A percentile compares a stretch with the other conserved stretches of the same genome.
phyloP scores from a whole-genome alignment of 371 early-diverging fungal species.

The Batkoa obscura region DNA sequence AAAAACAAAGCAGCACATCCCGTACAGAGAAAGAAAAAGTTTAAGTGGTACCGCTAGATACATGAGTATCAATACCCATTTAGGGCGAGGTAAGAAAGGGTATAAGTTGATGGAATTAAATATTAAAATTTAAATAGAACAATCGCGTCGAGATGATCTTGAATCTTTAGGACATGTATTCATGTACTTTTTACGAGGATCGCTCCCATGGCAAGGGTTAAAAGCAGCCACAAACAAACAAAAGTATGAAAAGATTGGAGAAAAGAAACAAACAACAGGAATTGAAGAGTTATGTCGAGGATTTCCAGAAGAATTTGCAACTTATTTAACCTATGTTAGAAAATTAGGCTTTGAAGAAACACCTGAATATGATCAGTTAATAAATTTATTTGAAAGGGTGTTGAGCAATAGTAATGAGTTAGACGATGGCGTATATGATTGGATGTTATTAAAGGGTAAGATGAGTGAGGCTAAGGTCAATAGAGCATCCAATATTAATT shows the following conservation, averaged over 20 bases:
- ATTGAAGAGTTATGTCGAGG: constrained; percentile 83
- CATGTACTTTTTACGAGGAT: constrained; percentile 95
- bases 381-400: constrained; percentile 70
- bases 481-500: neutral
- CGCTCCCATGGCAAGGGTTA: constrained; percentile 98
- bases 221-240: constrained; percentile 97
- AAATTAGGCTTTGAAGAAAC: constrained; percentile 87
- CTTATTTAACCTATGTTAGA: constrained; percentile 83
- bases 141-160: constrained; percentile 96
- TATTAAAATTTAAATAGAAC: constrained; percentile 30
- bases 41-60: constrained; percentile 94
- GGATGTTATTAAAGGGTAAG: too few relatives aligned
- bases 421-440: constrained; percentile 86
- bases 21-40: constrained; percentile 77
- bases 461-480: constrained; percentile 21
- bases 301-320: constrained; percentile 85
- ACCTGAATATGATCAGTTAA: constrained; percentile 86
- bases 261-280: constrained; percentile 88
- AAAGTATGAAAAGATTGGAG: constrained; percentile 96
- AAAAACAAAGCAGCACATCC: constrained; percentile 84
- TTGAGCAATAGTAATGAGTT: constrained; percentile 46
- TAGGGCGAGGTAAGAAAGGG: constrained; percentile 68
- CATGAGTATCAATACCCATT: constrained; percentile 92
- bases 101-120: neutral
- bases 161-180: constrained; percentile 99